These are phyloP conservation scores for Pestalotiopsis sp. DNA, from an alignment of 2,329 filamentous ascomycete species.

Conservation along the genomic window DNA sequence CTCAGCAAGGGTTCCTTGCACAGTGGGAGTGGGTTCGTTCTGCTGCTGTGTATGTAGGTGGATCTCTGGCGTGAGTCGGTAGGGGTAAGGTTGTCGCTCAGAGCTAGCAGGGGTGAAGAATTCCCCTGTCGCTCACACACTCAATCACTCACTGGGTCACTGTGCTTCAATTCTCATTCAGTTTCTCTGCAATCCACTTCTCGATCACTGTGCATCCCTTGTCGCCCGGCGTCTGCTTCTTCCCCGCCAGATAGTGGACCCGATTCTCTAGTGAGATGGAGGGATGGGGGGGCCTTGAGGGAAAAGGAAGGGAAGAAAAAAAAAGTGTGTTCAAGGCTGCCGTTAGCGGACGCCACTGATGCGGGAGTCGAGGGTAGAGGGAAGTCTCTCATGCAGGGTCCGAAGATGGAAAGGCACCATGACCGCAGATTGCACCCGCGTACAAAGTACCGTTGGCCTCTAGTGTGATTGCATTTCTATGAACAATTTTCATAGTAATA, in stretches of 20 bases:
- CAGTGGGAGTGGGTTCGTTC: neutral
- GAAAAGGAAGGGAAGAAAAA: neutral
- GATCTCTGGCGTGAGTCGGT: neutral
- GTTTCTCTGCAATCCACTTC: neutral
- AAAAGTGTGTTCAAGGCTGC: constrained; percentile 17
- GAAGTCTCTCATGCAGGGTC: constrained; percentile 35
- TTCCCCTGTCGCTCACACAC: constrained; percentile 6
- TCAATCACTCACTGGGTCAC: neutral
- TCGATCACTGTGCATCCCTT: neutral
- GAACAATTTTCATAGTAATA: neutral
- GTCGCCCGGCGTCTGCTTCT: neutral
- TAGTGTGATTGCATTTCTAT: neutral
- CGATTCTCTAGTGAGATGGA: neutral
- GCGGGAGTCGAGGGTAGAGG: constrained; percentile 31
- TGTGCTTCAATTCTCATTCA: neutral
- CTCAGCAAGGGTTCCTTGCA: neutral
- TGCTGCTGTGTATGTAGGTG: neutral
- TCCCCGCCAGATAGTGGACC: neutral
- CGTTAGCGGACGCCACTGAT: constrained; percentile 37
- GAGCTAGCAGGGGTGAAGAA: neutral
- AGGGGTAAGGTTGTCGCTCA: neutral
- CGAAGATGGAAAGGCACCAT: constrained; percentile 21
- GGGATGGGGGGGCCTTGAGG: neutral
- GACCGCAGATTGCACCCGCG: neutral
- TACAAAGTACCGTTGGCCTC: constrained; percentile 4